Base-by-base conservation (phyloP, 768 basidiomycete species). In the Pleurotus pulmonarius region DNA sequence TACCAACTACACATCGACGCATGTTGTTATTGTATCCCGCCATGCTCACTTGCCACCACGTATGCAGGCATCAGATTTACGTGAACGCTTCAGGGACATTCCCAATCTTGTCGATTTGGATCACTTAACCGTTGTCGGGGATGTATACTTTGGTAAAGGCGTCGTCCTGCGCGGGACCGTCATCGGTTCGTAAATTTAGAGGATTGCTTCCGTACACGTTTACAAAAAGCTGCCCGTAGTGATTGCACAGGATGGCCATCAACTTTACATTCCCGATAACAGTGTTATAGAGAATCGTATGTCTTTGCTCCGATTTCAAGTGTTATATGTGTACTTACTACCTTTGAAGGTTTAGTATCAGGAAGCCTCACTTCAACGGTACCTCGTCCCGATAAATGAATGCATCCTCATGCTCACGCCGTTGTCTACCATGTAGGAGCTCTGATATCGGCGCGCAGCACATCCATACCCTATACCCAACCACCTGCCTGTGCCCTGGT, bases 81-180 rank as follows among this genome's bases (percentile, higher is more conserved):
- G 94, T 75, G 90, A 92, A 71, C 86, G 94, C 48, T 96, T 98
- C 85, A 91, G 92, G 80, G 90, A 88, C 70, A 94, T 96, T 64
- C 94, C 94, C 25, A 83, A 84, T 66, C 89, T 97, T 61, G 72
- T 92, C 59, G 94, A 97, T 67, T 78, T 96, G 61, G 95, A 97
- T 70, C 94, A 97, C 72, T 79, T 97, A 71, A 97, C 95, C 9
- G 92, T 97, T 40, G 85, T 89, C 43, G 94, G 92, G 43, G 90
- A 95, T 69, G 92, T 95, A 34, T 85, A 86, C 76, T 94, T 95
- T 70, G 92, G 93, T 18, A 84, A 88, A 57, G 88, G 88, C 64
- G 86, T 92, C 38, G 90, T 88, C 22, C 79, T 96, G 43, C 84
- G 89, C 20, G 93, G 94, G 4, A 96, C 93, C 37, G 93, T 95